Evolutionary conservation across 2,329 filamentous ascomycete species (phyloP).

Genomic region (Nectriaceae sp.): DNA sequence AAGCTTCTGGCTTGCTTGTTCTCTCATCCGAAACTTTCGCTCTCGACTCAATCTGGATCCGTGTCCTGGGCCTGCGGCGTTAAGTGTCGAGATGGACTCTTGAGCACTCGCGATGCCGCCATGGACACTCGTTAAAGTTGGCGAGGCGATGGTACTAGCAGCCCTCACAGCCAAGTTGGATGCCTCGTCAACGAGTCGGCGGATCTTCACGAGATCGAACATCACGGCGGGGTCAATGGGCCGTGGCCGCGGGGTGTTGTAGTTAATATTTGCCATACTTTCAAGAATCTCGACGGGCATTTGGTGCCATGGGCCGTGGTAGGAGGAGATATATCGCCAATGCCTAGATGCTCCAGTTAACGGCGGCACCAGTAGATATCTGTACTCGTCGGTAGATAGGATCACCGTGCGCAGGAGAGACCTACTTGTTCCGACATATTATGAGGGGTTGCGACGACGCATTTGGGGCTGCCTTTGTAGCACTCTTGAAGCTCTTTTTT

Average conservation of each 20-base stretch:
- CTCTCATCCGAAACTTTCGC: conserved; percentile 75
- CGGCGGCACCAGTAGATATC: background rate
- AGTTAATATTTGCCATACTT: conserved; percentile 77
- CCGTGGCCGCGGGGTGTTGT: conserved; percentile 72
- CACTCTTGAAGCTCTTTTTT: too few species aligned
- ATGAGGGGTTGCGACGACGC: conserved; percentile 23
- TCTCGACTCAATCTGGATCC: conserved; percentile 72
- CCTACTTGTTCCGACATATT: conserved; percentile 67
- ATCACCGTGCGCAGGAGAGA: too few species aligned
- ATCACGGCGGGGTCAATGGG: conserved; percentile 80
- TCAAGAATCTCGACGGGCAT: conserved; percentile 78
- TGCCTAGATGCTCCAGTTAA: conserved; percentile 54
- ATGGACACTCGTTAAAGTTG: conserved; percentile 59
- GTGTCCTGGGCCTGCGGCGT: conserved; percentile 50
- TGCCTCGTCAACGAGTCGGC: conserved; percentile 77
- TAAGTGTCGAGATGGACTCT: conserved; percentile 18
- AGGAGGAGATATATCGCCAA: conserved; percentile 83
- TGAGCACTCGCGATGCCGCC: conserved; percentile 29
- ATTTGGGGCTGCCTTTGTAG: conserved; percentile 9
- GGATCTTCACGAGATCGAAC: conserved; percentile 83
- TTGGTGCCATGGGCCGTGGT: conserved; percentile 82
- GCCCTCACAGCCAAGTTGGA: conserved; percentile 77
- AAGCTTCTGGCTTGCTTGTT: conserved; percentile 78
- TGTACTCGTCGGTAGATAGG: background rate
- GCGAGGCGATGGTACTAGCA: conserved; percentile 70